Conservation (phyloP, 2,329 filamentous ascomycete genomes). For the Corniculantispora saksenae region DNA sequence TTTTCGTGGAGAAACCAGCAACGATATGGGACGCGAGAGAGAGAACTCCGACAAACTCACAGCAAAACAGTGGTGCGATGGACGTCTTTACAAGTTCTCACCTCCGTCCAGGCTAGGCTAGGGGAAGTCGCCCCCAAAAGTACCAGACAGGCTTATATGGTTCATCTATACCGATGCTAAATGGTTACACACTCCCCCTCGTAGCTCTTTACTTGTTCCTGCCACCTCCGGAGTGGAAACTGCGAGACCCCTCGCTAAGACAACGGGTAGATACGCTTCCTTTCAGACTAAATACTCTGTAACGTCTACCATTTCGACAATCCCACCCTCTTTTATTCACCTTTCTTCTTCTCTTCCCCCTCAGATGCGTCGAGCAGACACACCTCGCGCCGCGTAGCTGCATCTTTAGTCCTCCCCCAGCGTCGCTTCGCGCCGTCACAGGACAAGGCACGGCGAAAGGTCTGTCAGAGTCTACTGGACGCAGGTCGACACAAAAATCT, state of each 20-base stretch:
- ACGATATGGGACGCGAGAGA: too few relatives aligned
- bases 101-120: background rate
- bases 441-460: background rate
- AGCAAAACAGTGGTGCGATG: too few relatives aligned
- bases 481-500: background rate
- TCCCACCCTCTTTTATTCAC: background rate
- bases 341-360: background rate
- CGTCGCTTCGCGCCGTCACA: slow-evolving; percentile 5
- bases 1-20: background rate
- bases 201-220: background rate
- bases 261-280: background rate
- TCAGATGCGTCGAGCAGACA: background rate
- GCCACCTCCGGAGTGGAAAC: background rate
- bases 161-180: background rate
- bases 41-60: too few relatives aligned
- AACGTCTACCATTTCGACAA: background rate
- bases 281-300: background rate
- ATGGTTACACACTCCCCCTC: background rate
- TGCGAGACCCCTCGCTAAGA: background rate
- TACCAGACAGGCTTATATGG: background rate
- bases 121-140: background rate
- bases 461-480: background rate
- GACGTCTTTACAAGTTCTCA: background rate
- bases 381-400: background rate
- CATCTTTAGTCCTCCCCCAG: background rate